These are phyloP conservation scores for Gnetum montanum DNA, from an alignment of 75 land plant species.

Conservation along the genomic window DNA sequence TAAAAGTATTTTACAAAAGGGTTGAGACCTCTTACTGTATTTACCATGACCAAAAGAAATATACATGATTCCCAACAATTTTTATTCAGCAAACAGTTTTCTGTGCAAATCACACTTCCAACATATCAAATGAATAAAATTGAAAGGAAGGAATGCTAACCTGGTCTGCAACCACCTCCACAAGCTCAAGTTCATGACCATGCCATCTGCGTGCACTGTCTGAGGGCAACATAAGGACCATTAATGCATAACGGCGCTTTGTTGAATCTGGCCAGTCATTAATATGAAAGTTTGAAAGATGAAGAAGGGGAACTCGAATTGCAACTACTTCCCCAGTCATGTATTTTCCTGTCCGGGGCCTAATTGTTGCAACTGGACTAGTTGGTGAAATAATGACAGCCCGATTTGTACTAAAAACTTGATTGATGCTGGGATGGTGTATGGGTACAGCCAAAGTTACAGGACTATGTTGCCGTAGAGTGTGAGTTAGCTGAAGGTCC, in stretches of 20 bases:
- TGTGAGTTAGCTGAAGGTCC: conserved; percentile 52
- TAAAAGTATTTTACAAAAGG: too few relatives aligned
- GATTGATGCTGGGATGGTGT: conserved; percentile 51
- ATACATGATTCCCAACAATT: too few relatives aligned
- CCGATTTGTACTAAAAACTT: conserved; percentile 46
- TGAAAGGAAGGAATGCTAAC: conserved; percentile 13
- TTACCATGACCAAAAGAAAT: too few relatives aligned
- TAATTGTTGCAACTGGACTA: conserved; percentile 52
- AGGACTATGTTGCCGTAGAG: conserved; percentile 36
- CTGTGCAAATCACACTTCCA: too few relatives aligned
- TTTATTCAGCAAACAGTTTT: too few relatives aligned
- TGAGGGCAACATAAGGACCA: conserved; percentile 79
- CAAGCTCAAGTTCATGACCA: conserved; percentile 81
- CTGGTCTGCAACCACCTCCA: conserved; percentile 95
- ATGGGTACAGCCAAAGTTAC: conserved; percentile 44
- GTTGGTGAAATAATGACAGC: conserved; percentile 44
- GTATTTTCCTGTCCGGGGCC: conserved; percentile 38
- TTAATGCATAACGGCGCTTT: conserved; percentile 62
- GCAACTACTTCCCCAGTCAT: conserved; percentile 65
- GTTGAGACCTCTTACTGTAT: too few relatives aligned
- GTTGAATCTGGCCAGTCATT: conserved; percentile 74
- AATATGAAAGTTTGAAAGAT: conserved; percentile 56
- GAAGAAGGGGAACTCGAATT: conserved; percentile 64
- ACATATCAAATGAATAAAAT: neutral
- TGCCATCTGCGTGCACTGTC: conserved; percentile 88